A percentile compares a stretch with the other conserved stretches of the same genome.
Conservation (phyloP, 1,139 yeast genomes). For the Candida albicans region DNA sequence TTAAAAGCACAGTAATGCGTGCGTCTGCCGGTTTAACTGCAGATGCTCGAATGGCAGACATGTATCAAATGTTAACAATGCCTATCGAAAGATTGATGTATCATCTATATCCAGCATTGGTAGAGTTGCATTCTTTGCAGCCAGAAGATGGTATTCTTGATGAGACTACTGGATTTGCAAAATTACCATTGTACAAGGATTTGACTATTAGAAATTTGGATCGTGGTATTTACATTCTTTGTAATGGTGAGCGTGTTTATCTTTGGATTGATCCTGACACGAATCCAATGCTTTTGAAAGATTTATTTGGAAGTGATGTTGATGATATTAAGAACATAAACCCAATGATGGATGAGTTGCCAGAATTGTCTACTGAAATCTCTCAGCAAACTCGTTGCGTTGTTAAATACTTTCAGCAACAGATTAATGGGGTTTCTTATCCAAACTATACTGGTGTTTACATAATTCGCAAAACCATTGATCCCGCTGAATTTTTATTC, state of each 20-base stretch:
- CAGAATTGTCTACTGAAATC: conserved; percentile 67
- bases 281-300: conserved; percentile 65
- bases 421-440: conserved; percentile 34
- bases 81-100: conserved; percentile 61
- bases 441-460: conserved; percentile 48
- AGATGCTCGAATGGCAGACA: conserved; percentile 62
- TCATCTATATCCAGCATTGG: conserved; percentile 77
- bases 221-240: conserved; percentile 79
- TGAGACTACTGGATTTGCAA: conserved; percentile 42
- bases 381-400: conserved; percentile 68
- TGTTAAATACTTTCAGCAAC: conserved; percentile 48
- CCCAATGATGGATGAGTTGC: conserved; percentile 61
- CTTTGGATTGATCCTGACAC: conserved; percentile 76
- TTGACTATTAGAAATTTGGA: conserved; percentile 47
- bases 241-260: conserved; percentile 62
- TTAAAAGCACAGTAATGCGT: conserved; percentile 66
- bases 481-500: conserved; percentile 60
- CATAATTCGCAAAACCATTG: conserved; percentile 65
- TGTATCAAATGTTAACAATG: conserved; percentile 53
- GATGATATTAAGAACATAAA: conserved; percentile 45
- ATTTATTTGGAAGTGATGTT: conserved; percentile 65
- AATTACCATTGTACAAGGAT: conserved; percentile 52
- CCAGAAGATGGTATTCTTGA: conserved; percentile 53
- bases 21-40: conserved; percentile 45
- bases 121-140: conserved; percentile 67